These are phyloP conservation scores for Fusarium temperatum DNA, from an alignment of 2,329 filamentous ascomycete species.

Conservation along the genomic window DNA sequence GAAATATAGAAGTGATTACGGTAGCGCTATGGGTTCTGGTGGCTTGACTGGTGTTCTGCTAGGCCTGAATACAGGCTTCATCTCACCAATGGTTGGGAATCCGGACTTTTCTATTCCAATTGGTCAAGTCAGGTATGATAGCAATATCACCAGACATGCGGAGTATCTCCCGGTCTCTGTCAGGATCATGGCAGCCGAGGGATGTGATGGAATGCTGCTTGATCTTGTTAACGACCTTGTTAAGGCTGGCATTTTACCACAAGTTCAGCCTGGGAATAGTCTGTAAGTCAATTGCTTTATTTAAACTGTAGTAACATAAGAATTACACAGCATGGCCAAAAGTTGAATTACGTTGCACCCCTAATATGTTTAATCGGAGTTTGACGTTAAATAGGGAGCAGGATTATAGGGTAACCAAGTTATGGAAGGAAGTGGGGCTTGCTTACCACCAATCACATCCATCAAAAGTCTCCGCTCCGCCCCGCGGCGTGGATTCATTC, in stretches of 20 bases:
- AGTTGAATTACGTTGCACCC: accelerated
- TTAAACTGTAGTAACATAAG: accelerated
- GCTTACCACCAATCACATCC: not conserved
- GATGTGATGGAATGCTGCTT: not conserved
- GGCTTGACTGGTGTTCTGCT: not conserved
- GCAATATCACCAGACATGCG: not conserved
- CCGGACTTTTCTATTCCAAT: not conserved
- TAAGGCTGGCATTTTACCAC: not conserved
- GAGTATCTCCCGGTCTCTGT: not conserved
- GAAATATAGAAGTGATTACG: not conserved
- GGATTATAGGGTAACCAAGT: not conserved
- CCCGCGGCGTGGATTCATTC: not conserved
- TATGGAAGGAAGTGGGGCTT: accelerated
- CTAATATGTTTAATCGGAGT: no score
- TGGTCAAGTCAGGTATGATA: not conserved
- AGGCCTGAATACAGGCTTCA: not conserved
- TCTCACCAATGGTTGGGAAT: not conserved
- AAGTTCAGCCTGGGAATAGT: not conserved
- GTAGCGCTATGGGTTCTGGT: not conserved
- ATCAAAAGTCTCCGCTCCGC: not conserved
- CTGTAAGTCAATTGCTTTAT: not conserved
- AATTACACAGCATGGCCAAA: no score
- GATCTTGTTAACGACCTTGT: not conserved
- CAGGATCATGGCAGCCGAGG: not conserved
- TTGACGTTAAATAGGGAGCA: not conserved